Evolutionary conservation across 768 basidiomycete genomes (phyloP).

Genomic region (Tricholoma matsutake): DNA sequence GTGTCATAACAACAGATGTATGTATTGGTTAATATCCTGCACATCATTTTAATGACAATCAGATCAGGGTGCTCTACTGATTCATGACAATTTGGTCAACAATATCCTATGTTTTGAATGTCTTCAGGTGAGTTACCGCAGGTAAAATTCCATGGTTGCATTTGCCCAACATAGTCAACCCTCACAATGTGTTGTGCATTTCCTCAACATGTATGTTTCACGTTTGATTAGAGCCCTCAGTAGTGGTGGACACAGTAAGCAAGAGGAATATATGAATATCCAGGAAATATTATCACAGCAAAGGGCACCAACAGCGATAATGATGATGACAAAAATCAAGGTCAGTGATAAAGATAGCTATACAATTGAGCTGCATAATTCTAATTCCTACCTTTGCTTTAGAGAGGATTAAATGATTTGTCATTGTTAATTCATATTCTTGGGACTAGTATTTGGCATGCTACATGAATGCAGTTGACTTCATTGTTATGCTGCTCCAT

Average conservation of each 20-base stretch:
- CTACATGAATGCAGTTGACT: no score
- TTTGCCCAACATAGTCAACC: not conserved
- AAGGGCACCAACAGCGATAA: no score
- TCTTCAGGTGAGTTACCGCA: not conserved
- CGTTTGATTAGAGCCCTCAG: not conserved
- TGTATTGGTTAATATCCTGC: not conserved
- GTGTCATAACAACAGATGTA: not conserved
- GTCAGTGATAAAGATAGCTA: no score
- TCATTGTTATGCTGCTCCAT: no score
- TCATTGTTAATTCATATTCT: no score
- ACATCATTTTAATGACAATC: not conserved
- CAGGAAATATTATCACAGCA: not conserved
- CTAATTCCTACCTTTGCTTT: no score
- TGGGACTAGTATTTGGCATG: no score
- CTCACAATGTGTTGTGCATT: not conserved
- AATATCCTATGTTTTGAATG: not conserved
- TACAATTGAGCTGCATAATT: no score
- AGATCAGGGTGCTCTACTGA: not conserved
- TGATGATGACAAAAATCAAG: no score
- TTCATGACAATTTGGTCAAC: not conserved
- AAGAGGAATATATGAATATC: not conserved
- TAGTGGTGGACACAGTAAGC: not conserved
- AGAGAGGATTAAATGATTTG: no score
- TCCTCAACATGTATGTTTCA: not conserved
- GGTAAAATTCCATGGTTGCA: not conserved